Evolutionary conservation across 169 alveolate species (phyloP), one percentile per base, ranked within the genome.

Genomic region (Eimeria maxima): DNA sequence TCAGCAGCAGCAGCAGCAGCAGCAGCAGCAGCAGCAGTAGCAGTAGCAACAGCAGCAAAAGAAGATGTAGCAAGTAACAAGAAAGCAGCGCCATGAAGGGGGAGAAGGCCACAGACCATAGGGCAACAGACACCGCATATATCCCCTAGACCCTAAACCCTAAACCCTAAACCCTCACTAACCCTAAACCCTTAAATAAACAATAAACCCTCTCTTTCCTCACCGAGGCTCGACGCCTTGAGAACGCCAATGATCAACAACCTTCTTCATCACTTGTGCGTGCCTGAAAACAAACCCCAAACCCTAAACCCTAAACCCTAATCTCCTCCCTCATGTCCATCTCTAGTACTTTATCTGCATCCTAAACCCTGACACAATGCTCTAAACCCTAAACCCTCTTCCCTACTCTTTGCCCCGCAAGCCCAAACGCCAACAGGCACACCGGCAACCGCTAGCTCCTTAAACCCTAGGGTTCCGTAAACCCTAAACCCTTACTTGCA

Each of bases 401-500:
- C 90, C 90, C 69, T n/a, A 8, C 6, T 2, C 90, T 47, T 45
- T 80, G 29, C 5, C 76, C 20, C 16, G 57, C 57, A 22, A 33
- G 29, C 55, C 42, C 42, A 38, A 69, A 55, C 88, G 38, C 24
- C 50, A 69, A 69, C 71, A 47, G n/a, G n/a, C n/a, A 44, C 73
- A 81, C n/a, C 22, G 69, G 2, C 22, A 57, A 57, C 7, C 67
- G n/a, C 27, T 63, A 63, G n/a, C n/a, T 24, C 73, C 73, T 38
- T 63, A 63, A 63, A 63, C 73, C 73, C 73, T 63, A 63, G n/a
- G n/a, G 22, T n/a, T n/a, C n/a, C 73, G 42, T 63, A 63, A 63
- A 63, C 73, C 73, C 73, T 63, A 63, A 24, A 24, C 67, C 67
- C 38, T 63, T 22, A 90, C 97, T 98, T 98, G 96, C 99, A 99